Conservation (phyloP, 1,139 yeast genomes). For the Hanseniaspora uvarum region DNA sequence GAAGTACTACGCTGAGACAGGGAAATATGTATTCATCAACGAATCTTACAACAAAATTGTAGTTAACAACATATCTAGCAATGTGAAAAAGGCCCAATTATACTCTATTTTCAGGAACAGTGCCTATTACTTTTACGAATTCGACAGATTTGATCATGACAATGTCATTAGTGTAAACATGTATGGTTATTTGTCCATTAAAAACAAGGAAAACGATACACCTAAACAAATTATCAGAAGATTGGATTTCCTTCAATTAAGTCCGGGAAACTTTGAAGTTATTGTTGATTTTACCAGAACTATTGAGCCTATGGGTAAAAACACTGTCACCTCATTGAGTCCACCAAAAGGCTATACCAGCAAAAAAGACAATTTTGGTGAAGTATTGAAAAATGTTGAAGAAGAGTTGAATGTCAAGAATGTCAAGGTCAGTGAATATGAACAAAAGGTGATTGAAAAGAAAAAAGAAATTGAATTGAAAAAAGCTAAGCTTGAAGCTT, state of each 20-base stretch:
- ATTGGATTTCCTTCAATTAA: constrained; percentile 6
- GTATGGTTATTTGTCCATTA: constrained; percentile 5
- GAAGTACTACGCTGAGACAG: neutral
- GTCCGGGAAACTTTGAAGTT: constrained; percentile 3
- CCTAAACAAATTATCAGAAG: constrained; percentile 8
- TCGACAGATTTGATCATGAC: constrained; percentile 1
- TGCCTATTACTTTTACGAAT: constrained; percentile 1
- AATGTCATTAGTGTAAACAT: neutral
- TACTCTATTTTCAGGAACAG: neutral
- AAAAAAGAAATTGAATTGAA: constrained; percentile 8
- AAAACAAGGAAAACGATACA: neutral
- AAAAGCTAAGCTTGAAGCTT: neutral
- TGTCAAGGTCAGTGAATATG: constrained; percentile 10
- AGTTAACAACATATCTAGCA: neutral
- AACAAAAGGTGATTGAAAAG: constrained; percentile 19
- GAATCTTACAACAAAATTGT: neutral
- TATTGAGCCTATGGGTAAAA: constrained; percentile 4
- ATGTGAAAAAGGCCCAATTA: neutral
- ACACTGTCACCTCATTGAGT: neutral
- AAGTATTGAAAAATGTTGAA: constrained; percentile 2
- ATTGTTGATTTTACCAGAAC: constrained; percentile 17
- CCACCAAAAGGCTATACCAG: neutral
- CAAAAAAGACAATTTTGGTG: neutral
- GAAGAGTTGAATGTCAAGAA: neutral
- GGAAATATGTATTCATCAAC: neutral